These are phyloP conservation scores for Neocallimastix lanati DNA, from an alignment of 192 early-diverging fungal genomes.

Conservation along the genomic window DNA sequence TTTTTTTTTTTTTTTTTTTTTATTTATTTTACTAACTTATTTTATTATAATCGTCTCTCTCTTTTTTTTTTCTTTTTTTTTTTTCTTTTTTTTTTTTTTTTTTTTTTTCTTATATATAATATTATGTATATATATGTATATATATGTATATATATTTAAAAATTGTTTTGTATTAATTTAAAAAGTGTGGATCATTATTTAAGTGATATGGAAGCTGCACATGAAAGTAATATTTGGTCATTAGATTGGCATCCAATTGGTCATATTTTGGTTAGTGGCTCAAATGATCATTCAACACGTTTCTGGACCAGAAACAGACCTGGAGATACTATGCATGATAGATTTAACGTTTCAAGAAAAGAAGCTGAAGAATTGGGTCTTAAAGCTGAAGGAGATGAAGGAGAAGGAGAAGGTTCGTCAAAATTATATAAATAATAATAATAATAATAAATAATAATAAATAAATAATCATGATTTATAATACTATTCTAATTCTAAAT, in stretches of 20 bases:
- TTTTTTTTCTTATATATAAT: too few relatives aligned
- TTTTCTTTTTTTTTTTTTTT: too few relatives aligned
- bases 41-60: too few relatives aligned
- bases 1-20: too few relatives aligned
- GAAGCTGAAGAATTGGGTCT: not conserved
- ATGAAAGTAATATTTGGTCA: conserved; percentile 81
- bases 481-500: too few relatives aligned
- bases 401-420: not conserved
- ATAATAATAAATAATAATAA: too few relatives aligned
- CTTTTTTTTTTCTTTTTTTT: too few relatives aligned
- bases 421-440: not conserved
- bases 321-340: conserved; percentile 37
- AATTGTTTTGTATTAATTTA: too few relatives aligned
- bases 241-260: conserved; percentile 95
- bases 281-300: conserved; percentile 87
- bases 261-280: conserved; percentile 80
- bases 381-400: not conserved
- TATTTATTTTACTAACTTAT: too few relatives aligned
- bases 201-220: conserved; percentile 51
- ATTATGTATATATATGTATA: not conserved
- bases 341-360: conserved; percentile 12
- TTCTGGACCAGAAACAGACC: conserved; percentile 92
- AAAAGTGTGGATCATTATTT: conserved; percentile 20
- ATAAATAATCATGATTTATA: too few relatives aligned
- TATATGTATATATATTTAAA: conserved; percentile 1